Evolutionary conservation across 202 grass and related monocot genomes (phyloP).

Genomic region (Zoysia matrella): DNA sequence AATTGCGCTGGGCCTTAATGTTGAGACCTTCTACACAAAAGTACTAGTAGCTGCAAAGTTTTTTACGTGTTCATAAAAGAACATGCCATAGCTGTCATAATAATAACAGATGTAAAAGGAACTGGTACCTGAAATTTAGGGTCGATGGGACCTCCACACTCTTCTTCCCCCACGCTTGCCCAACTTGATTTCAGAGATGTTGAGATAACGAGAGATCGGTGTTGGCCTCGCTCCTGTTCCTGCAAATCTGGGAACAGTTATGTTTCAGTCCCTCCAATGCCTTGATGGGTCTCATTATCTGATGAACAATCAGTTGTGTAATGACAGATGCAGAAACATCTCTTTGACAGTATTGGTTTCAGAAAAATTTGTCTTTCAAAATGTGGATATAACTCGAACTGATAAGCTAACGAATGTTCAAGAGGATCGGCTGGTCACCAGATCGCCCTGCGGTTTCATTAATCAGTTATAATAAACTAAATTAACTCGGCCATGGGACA

Average conservation of each 20-base stretch:
- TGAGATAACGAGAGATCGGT: not conserved
- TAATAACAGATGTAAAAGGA: too few relatives aligned
- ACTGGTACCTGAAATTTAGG: too few relatives aligned
- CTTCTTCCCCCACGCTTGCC: not conserved
- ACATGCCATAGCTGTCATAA: too few relatives aligned
- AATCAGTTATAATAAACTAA: constrained; percentile 5
- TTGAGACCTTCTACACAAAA: too few relatives aligned
- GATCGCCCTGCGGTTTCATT: not conserved
- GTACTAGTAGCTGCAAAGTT: too few relatives aligned
- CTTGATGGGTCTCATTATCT: not conserved
- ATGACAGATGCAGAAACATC: not conserved
- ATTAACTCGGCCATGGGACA: not conserved
- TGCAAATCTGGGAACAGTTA: constrained; percentile 26
- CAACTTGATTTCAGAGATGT: not conserved
- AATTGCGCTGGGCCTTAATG: too few relatives aligned
- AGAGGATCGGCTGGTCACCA: not conserved
- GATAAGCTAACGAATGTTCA: not conserved
- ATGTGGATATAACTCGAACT: not conserved
- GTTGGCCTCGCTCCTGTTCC: constrained; percentile 17
- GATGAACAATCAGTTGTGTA: not conserved
- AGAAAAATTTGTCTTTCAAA: too few relatives aligned
- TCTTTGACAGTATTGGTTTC: not conserved
- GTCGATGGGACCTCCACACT: too few relatives aligned
- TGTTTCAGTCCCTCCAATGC: constrained; percentile 7
- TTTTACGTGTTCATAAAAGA: too few relatives aligned